Conservation (phyloP, 1,284 basidiomycete species). For the Ceratobasidium papillatum region DNA sequence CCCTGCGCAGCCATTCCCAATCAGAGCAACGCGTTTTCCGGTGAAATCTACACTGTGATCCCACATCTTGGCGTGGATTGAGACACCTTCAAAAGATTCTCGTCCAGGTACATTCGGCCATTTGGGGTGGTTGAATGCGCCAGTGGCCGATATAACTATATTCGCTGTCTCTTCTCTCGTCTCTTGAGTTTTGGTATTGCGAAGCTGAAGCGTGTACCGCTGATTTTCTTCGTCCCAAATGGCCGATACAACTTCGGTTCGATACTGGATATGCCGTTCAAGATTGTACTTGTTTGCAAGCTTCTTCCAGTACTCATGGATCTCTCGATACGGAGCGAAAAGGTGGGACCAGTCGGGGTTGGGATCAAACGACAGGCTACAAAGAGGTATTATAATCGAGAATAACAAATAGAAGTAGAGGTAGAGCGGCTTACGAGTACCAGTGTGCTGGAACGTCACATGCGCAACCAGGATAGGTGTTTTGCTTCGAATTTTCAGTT, state of each 20-base stretch:
- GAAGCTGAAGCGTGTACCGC: conserved; percentile 17
- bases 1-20: conserved; percentile 18
- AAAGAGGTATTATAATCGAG: conserved; percentile 62
- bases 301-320: conserved; percentile 31
- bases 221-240: conserved; percentile 47
- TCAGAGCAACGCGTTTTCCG: conserved; percentile 10
- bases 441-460: conserved; percentile 39
- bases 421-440: conserved; percentile 43
- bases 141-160: conserved; percentile 41
- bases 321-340: conserved; percentile 21
- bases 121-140: conserved; percentile 28
- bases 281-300: conserved; percentile 43
- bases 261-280: conserved; percentile 38
- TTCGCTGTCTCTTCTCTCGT: conserved; percentile 35
- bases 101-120: conserved; percentile 30
- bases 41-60: conserved; percentile 21
- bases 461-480: conserved; percentile 52
- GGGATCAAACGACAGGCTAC: conserved; percentile 39
- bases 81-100: conserved; percentile 19
- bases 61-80: conserved; percentile 26
- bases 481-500: conserved; percentile 54
- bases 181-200: conserved; percentile 20
- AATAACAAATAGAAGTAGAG: conserved; percentile 53
- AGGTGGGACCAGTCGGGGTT: conserved; percentile 34
- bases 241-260: conserved; percentile 38